Base-by-base conservation (phyloP, 2,329 filamentous ascomycete species). In the Byssochlamys sp. region DNA sequence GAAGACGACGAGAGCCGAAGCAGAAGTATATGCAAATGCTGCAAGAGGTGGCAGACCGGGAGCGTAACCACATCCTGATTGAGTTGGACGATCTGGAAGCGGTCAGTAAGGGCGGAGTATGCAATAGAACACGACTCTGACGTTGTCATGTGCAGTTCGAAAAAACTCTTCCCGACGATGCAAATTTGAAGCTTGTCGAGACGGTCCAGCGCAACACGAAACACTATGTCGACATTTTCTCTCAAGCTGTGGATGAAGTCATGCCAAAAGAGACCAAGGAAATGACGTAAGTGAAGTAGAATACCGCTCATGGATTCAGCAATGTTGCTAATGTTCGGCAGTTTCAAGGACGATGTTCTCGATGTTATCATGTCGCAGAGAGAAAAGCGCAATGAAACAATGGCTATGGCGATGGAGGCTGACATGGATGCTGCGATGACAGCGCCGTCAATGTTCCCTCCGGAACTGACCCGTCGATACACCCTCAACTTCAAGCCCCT, bases 281-380 rank as follows among this genome's bases (percentile, higher is more conserved):
- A 63, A 81, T 92, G 63, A 91, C 83, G 83, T 90, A 80, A 65
- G 84, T 69, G 12, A 39, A 52, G 26, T 55, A 26, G 1, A n/a
- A 26, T 27, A 31, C 26, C 10, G 28, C 28, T 12, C 19, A 10
- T 52, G 52, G 27, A 56, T 52, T 5, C 25, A 52, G 27, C 45
- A 11, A 10, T 26, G 52, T 24, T 27, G 31, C 62, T 71, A 64
- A 70, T 63, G 57, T 24, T n/a, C 7, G 12, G 35, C 64, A 90
- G 87, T 64, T 97, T 96, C 81, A 97, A 97, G 73, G 91, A 96
- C 69, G 94, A 99, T 74, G 91, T 97, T 9, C 81, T 99, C 50
- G 94, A 99, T 74, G 90, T 99, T 29, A 87, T 99, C 68, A 95
- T 96, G 88, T 89, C 90, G 48, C 90, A 95, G 70, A 87, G 94